These are phyloP conservation scores for Echites panduratus DNA, from an alignment of 257 asterid species.

Conservation along the genomic window DNA sequence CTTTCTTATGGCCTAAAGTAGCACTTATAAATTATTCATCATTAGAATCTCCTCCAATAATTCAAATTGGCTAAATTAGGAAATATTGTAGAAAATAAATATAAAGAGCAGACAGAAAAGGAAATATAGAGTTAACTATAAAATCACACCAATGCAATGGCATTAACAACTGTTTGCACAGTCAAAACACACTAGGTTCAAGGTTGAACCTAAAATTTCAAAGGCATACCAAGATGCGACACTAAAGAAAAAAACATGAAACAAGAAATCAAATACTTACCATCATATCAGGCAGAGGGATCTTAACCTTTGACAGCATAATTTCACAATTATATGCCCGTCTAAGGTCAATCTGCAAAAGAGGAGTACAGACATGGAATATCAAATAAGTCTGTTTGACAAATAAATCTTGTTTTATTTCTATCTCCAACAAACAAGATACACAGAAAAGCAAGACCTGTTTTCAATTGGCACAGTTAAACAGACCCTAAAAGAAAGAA, in stretches of 20 bases:
- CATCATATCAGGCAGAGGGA: conserved; percentile 73
- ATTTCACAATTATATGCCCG: conserved; percentile 92
- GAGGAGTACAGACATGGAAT: neutral
- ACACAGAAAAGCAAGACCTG: neutral
- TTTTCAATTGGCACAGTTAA: neutral
- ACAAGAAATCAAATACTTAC: conserved; percentile 29
- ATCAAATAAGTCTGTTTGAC: neutral
- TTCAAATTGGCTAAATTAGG: neutral
- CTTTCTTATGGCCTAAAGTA: neutral
- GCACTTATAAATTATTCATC: neutral
- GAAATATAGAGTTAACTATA: neutral
- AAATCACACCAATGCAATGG: neutral
- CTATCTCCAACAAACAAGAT: neutral
- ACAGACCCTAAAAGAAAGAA: neutral
- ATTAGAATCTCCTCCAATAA: neutral
- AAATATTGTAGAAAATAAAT: neutral
- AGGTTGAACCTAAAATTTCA: neutral
- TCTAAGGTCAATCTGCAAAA: conserved; percentile 69
- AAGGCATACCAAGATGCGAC: neutral
- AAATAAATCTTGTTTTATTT: neutral
- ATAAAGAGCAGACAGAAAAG: neutral
- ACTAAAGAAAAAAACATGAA: neutral
- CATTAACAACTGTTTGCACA: too few relatives aligned
- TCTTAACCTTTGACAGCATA: conserved; percentile 84
- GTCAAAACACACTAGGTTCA: neutral